Evolutionary conservation across 1,139 yeast species (phyloP), one percentile per base, ranked within the genome.

Genomic region (Entelexis sorbosivorans): DNA sequence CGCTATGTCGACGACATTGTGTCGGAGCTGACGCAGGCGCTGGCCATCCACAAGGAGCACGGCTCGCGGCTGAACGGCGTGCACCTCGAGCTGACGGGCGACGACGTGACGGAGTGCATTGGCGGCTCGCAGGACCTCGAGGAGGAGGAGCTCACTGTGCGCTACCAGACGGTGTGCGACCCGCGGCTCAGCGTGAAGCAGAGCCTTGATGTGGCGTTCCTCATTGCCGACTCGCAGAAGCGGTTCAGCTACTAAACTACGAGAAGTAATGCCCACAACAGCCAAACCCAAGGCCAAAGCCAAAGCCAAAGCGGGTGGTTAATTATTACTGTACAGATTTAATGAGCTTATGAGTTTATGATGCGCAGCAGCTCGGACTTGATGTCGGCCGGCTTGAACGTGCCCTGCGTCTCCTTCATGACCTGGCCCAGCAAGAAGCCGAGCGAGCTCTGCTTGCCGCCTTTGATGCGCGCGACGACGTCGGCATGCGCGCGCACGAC

Each of bases 401-500:
- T 58, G 4, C 61, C 61, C 47, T 59, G 61, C 10, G 61, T 56
- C 38, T 51, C 58, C 49, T 58, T 58, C 95, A 93, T 87, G 16
- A 88, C 95, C 62, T 78, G 78, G 0, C 97, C 98, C 3, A 91
- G 74, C 52, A 91, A 69, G 61, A 73, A 88, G 61, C 88, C 85
- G 29, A 89, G 64, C 17, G 88, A 77, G 44, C 76, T 77, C 38
- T 70, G 68, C 56, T 75, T 76, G 52, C 82, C 82, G 0, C 88
- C 88, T 0, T 70, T 64, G 19, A 83, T 74, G 48, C 78, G 77
- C 5, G 69, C 68, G 9, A 83, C 83, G 16, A 83, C 77, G 19
- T 75, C 77, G 1, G 73, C 73, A 61, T 85, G 69, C n/a, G 67
- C 66, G 0, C 59, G 61, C 1, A 87, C 64, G 6, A 85, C 76